phyloP scores from a whole-genome alignment of 345 rosid genomes.

The Carallia pectinifolia region DNA sequence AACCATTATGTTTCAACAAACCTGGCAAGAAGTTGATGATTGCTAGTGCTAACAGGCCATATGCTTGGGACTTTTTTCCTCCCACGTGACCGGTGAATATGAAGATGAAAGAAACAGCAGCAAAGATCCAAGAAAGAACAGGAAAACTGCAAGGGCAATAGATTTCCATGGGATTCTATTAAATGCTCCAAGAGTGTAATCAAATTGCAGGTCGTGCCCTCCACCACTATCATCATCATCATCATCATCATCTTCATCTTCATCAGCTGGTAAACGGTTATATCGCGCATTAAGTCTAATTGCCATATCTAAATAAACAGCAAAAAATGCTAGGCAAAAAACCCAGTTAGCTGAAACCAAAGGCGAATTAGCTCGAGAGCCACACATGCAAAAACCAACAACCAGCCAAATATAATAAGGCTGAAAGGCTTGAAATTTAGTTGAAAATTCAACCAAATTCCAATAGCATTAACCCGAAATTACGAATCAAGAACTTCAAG shows the following conservation, averaged over 20 bases:
- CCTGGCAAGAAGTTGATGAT: slow-evolving; percentile 86
- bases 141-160: no score
- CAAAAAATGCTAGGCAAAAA: not conserved
- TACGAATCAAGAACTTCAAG: no score
- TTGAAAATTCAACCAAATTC: no score
- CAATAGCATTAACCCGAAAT: no score
- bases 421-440: no score
- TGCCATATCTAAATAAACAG: slow-evolving; percentile 38
- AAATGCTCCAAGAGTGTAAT: no score
- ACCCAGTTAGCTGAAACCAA: not conserved
- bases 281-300: slow-evolving; percentile 52
- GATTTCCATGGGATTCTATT: no score
- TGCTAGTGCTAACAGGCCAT: slow-evolving; percentile 77
- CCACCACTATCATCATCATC: slow-evolving; percentile 32
- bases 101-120: slow-evolving; percentile 57
- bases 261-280: slow-evolving; percentile 57
- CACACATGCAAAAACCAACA: not conserved
- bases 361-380: not conserved
- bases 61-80: slow-evolving; percentile 76
- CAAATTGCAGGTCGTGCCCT: slow-evolving; percentile 51
- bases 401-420: not conserved
- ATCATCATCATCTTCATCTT: slow-evolving; percentile 56
- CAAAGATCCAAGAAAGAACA: no score
- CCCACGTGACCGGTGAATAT: slow-evolving; percentile 87
- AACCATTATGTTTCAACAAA: slow-evolving; percentile 16